Evolutionary conservation across 225 moss, liverwort and hornwort genomes (phyloP).

Genomic region (Marchantia paleacea): DNA sequence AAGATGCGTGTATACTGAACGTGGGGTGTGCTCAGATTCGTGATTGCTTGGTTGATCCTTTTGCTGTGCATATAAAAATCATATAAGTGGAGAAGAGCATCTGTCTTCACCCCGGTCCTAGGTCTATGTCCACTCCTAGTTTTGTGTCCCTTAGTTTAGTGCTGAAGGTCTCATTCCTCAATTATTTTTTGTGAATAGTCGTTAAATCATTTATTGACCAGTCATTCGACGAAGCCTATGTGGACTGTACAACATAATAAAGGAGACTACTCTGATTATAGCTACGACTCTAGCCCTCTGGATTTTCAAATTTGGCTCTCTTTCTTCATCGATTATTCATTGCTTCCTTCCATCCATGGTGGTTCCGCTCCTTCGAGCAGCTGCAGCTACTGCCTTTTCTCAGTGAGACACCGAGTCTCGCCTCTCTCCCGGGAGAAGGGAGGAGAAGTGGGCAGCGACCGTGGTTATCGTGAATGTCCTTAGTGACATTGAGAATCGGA

Average conservation of each 20-base stretch:
- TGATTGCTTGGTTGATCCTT: slow-evolving; percentile 28
- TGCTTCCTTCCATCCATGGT: not conserved
- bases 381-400: too few species aligned
- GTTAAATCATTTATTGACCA: slow-evolving; percentile 30
- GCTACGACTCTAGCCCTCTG: not conserved
- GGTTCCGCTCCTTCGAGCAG: too few species aligned
- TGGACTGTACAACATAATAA: slow-evolving; percentile 33
- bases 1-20: slow-evolving; percentile 27
- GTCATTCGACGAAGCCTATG: slow-evolving; percentile 23
- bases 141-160: slow-evolving; percentile 26
- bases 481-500: too few species aligned
- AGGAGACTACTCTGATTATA: slow-evolving; percentile 26
- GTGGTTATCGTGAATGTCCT: too few species aligned
- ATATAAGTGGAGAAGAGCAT: slow-evolving; percentile 27
- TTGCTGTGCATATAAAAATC: slow-evolving; percentile 28
- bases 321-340: not conserved
- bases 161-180: slow-evolving; percentile 19
- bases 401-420: too few species aligned
- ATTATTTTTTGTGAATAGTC: slow-evolving; percentile 32
- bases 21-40: slow-evolving; percentile 28
- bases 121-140: slow-evolving; percentile 24
- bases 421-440: too few species aligned
- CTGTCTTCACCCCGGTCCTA: slow-evolving; percentile 26
- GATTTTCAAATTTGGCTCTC: too few species aligned
- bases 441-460: too few species aligned